Conservation (phyloP, 306 rosid genomes). For the Medicago truncatula region DNA sequence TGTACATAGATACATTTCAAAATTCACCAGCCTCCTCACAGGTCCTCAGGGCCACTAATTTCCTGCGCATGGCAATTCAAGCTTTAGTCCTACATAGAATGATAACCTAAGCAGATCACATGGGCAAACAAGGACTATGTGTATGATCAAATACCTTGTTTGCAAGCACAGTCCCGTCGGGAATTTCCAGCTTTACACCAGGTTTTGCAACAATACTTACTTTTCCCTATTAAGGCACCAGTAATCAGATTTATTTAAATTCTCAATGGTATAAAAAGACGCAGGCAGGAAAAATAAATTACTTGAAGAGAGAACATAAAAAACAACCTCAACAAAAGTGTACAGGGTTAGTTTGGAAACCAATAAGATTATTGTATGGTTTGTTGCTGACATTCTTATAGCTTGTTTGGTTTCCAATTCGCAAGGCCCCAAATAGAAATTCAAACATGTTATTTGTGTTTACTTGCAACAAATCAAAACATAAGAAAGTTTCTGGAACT, state of each 20-base stretch:
- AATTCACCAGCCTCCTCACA: constrained; percentile 46
- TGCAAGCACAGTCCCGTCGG: constrained; percentile 63
- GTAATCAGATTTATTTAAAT: background rate
- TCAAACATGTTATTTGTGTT: constrained; percentile 7
- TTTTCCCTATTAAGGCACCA: constrained; percentile 64
- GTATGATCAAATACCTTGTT: constrained; percentile 63
- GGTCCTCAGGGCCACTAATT: constrained; percentile 75
- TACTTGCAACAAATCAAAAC: constrained; percentile 19
- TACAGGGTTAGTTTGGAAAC: background rate
- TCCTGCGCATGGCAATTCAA: constrained; percentile 54
- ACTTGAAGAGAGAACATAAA: constrained; percentile 1
- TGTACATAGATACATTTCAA: constrained; percentile 26
- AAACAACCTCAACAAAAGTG: constrained; percentile 3
- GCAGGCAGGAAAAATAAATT: background rate
- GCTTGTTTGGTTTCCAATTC: background rate
- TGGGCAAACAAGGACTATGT: constrained; percentile 8
- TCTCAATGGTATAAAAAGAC: background rate
- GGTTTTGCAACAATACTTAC: constrained; percentile 65
- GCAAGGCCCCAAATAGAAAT: background rate
- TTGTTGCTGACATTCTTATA: background rate
- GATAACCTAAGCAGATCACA: background rate
- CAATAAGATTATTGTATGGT: background rate
- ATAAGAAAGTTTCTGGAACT: background rate
- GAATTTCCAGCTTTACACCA: constrained; percentile 72
- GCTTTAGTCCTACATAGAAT: constrained; percentile 11